These are phyloP conservation scores for Penicillium rolfsii DNA, from an alignment of 2,329 filamentous ascomycete species.

Conservation along the genomic window DNA sequence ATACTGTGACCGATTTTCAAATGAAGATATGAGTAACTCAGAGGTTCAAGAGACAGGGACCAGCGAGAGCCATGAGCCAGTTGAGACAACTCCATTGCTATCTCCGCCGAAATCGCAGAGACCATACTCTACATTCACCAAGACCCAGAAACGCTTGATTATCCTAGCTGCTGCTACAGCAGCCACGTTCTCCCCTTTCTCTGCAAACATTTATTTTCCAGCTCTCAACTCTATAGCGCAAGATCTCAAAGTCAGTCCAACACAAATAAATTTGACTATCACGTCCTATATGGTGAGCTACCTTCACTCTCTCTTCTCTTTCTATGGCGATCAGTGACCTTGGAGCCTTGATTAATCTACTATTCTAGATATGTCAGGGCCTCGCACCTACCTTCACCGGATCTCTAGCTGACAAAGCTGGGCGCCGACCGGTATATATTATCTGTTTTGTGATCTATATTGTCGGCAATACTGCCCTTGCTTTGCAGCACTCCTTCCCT, in stretches of 20 bases:
- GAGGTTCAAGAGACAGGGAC: not conserved
- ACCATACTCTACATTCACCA: slow-evolving; percentile 39
- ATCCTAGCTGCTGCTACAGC: slow-evolving; percentile 44
- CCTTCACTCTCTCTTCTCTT: not conserved
- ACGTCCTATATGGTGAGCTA: slow-evolving; percentile 41
- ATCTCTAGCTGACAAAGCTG: slow-evolving; percentile 52
- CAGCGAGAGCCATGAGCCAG: not conserved
- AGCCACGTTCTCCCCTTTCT: slow-evolving; percentile 49
- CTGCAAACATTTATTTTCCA: slow-evolving; percentile 45
- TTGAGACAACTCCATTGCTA: slow-evolving; percentile 28
- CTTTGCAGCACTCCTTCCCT: slow-evolving; percentile 43
- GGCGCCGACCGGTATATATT: slow-evolving; percentile 54
- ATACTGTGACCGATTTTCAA: no score
- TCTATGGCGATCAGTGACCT: not conserved
- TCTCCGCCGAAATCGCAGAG: not conserved
- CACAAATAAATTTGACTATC: slow-evolving; percentile 35
- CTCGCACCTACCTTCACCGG: slow-evolving; percentile 55
- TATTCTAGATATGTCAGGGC: slow-evolving; percentile 52
- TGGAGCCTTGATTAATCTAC: not conserved
- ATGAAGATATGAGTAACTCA: not conserved
- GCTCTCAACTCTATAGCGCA: slow-evolving; percentile 37
- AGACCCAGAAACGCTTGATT: slow-evolving; percentile 40
- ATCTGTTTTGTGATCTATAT: slow-evolving; percentile 51
- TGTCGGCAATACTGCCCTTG: slow-evolving; percentile 46
- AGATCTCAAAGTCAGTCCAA: slow-evolving; percentile 29